A percentile compares a stretch with the other conserved stretches of the same genome.
Conservation (phyloP, 768 basidiomycete species). For the Lactarius akahatsu region DNA sequence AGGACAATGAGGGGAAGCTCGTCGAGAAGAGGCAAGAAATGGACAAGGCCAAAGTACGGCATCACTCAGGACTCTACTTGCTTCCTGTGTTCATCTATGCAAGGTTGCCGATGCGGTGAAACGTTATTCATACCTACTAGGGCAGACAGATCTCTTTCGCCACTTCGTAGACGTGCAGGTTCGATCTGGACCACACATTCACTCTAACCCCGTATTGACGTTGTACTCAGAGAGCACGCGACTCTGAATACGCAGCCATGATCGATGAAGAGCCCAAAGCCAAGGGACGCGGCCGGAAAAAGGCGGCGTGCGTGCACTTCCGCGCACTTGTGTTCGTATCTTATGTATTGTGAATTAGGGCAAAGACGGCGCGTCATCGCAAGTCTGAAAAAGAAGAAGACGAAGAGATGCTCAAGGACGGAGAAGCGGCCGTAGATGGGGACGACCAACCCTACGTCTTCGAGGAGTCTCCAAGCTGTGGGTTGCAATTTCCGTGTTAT, state of each 20-base stretch:
- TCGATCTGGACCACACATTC: constrained; percentile 21
- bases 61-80: background rate
- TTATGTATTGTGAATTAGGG: constrained; percentile 43
- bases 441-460: constrained; percentile 93
- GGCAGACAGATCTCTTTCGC: constrained; percentile 96
- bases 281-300: constrained; percentile 84
- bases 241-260: constrained; percentile 90
- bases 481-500: constrained; percentile 9
- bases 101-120: constrained; percentile 93
- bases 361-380: constrained; percentile 76
- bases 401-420: constrained; percentile 88
- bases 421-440: constrained; percentile 73
- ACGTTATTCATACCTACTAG: constrained; percentile 94
- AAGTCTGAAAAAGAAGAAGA: constrained; percentile 99
- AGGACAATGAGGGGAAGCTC: constrained; percentile 67
- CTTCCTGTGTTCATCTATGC: constrained; percentile 18
- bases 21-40: constrained; percentile 74
- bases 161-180: constrained; percentile 98
- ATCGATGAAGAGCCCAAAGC: constrained; percentile 84
- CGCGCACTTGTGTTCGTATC: background rate
- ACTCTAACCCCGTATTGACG: background rate
- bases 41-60: constrained; percentile 79
- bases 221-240: constrained; percentile 60
- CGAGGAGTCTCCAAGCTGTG: constrained; percentile 90
- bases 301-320: constrained; percentile 53